Percentiles rank a stretch among this genome's conserved stretches.
Conservation (phyloP, 768 basidiomycete species). For the Trametes cubensis region DNA sequence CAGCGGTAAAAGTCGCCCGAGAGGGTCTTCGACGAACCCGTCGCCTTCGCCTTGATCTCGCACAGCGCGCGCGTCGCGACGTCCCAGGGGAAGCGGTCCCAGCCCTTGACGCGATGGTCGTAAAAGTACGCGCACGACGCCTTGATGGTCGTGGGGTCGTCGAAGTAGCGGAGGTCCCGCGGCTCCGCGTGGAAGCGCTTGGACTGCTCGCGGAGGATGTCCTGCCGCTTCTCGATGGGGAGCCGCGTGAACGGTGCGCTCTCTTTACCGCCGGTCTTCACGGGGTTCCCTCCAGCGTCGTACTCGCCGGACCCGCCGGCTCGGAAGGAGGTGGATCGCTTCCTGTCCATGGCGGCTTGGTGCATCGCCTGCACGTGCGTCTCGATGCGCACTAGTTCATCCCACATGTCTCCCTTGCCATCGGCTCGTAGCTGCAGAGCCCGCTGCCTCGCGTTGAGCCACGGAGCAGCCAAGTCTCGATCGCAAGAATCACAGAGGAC, state of each 20-base stretch:
- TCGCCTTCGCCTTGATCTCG: slow-evolving; percentile 51
- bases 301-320: too few species aligned
- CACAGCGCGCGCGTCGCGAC: slow-evolving; percentile 57
- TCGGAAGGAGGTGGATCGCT: too few species aligned
- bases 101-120: slow-evolving; percentile 32
- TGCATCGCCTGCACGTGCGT: slow-evolving; percentile 41
- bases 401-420: slow-evolving; percentile 20
- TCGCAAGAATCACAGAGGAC: slow-evolving; percentile 24
- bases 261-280: slow-evolving; percentile 9
- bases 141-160: slow-evolving; percentile 41
- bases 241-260: slow-evolving; percentile 38
- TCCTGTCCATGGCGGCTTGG: background rate
- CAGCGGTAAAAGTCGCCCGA: slow-evolving; percentile 47
- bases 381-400: slow-evolving; percentile 43
- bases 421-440: slow-evolving; percentile 15
- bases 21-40: slow-evolving; percentile 44
- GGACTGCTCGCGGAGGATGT: slow-evolving; percentile 48
- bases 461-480: slow-evolving; percentile 40
- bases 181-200: slow-evolving; percentile 43
- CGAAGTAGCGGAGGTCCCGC: slow-evolving; percentile 31
- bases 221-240: slow-evolving; percentile 51
- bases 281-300: background rate
- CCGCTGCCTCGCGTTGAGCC: slow-evolving; percentile 37
- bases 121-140: slow-evolving; percentile 56
- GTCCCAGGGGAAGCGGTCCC: slow-evolving; percentile 54